Evolutionary conservation across 2,329 filamentous ascomycete genomes (phyloP).

Genomic region (Colletotrichum sp.): DNA sequence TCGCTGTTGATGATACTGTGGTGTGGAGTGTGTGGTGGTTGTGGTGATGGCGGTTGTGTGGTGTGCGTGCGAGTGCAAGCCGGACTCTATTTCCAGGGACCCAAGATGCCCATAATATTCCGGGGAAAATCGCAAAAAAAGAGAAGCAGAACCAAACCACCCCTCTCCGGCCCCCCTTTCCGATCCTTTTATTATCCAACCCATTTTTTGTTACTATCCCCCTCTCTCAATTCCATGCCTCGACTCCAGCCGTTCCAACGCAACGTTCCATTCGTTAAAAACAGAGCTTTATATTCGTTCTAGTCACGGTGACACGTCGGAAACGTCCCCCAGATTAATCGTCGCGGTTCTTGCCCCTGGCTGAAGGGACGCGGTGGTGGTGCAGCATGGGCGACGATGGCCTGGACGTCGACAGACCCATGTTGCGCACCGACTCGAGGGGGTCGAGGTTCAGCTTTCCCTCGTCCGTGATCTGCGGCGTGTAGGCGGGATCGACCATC

Average conservation of each 20-base stretch:
- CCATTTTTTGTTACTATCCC: background rate
- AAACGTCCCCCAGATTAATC: background rate
- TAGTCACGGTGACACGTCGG: background rate
- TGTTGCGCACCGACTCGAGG: constrained; percentile 40
- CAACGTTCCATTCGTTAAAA: background rate
- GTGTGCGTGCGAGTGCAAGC: background rate
- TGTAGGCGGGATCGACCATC: constrained; percentile 56
- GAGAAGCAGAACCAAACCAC: background rate
- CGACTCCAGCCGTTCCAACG: background rate
- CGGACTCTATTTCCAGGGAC: constrained; percentile 17
- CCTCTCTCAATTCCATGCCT: background rate
- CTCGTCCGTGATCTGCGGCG: constrained; percentile 37
- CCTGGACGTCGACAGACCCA: constrained; percentile 50
- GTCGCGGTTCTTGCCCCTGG: constrained; percentile 20
- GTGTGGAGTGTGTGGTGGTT: background rate
- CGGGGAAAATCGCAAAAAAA: background rate
- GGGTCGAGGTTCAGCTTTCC: constrained; percentile 43
- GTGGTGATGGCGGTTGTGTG: background rate
- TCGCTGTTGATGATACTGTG: constrained; percentile 22
- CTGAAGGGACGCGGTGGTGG: constrained; percentile 20
- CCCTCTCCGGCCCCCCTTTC: background rate
- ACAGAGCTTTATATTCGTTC: background rate
- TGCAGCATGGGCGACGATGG: constrained; percentile 50
- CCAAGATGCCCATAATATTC: constrained; percentile 1
- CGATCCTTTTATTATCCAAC: constrained; percentile 15